Conservation (phyloP, 2,329 filamentous ascomycete species). For the Peltaster fructicola region DNA sequence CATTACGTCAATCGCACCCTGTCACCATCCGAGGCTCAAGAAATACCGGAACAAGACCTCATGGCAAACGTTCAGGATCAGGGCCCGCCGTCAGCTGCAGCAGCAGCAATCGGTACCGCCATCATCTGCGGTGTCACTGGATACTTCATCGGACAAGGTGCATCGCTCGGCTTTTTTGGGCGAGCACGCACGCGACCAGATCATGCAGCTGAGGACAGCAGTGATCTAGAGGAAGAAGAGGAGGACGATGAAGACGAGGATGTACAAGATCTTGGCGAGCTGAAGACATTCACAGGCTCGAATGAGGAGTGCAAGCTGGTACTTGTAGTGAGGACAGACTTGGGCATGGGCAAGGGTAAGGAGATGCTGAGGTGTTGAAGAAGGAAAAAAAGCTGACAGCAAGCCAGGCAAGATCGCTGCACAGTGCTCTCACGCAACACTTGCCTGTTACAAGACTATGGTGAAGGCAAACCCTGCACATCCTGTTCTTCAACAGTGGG, state of each 20-base stretch:
- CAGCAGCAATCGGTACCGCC: slow-evolving; percentile 53
- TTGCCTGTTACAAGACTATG: slow-evolving; percentile 89
- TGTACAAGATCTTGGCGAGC: slow-evolving; percentile 26
- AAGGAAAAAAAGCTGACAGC: no score
- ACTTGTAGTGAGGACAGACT: slow-evolving; percentile 76
- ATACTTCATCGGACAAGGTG: slow-evolving; percentile 51
- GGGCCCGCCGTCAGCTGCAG: slow-evolving; percentile 33
- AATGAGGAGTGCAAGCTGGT: slow-evolving; percentile 88
- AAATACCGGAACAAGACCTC: no score
- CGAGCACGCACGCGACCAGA: slow-evolving; percentile 22
- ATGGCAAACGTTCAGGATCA: slow-evolving; percentile 15
- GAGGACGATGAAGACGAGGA: slow-evolving; percentile 24
- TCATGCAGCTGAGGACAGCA: slow-evolving; percentile 7
- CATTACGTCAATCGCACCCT: slow-evolving; percentile 1
- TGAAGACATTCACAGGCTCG: slow-evolving; percentile 27
- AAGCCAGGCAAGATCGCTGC: slow-evolving; percentile 96
- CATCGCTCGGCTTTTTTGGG: slow-evolving; percentile 56
- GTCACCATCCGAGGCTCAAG: neutral
- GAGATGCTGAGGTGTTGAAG: slow-evolving; percentile 6
- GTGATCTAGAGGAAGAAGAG: slow-evolving; percentile 19
- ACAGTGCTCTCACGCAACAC: slow-evolving; percentile 86
- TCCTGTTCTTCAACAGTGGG: slow-evolving; percentile 64
- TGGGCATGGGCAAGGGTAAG: slow-evolving; percentile 93
- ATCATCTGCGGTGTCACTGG: slow-evolving; percentile 58
- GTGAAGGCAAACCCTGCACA: slow-evolving; percentile 36